A percentile compares a stretch with the other conserved stretches of the same genome.
phyloP scores from a whole-genome alignment of 2,329 filamentous ascomycete species.

The Exophiala phaeomuriformis region DNA sequence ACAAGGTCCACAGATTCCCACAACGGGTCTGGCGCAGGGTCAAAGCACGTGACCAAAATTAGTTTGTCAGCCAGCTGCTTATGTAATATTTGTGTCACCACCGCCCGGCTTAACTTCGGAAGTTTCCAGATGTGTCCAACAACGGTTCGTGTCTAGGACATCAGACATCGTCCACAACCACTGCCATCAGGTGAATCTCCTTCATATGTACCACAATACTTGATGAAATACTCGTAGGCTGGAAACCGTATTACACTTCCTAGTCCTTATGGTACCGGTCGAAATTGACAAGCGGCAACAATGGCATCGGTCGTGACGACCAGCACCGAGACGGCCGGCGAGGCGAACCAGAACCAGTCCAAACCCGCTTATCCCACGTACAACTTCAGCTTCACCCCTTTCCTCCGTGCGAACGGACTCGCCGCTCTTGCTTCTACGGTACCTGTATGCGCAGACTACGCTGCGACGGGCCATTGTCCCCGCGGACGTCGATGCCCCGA shows the following conservation, averaged over 20 bases:
- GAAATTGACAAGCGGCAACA: not conserved
- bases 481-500: conserved; percentile 78
- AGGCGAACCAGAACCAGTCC: conserved; percentile 26
- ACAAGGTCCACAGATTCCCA: too few species aligned
- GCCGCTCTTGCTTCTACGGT: conserved; percentile 73
- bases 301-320: conserved; percentile 17
- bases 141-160: not conserved
- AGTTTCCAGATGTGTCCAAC: not conserved
- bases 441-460: conserved; percentile 78
- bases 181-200: too few species aligned
- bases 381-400: conserved; percentile 77
- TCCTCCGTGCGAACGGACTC: conserved; percentile 73
- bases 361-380: conserved; percentile 43
- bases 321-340: conserved; percentile 4
- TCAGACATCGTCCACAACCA: too few species aligned
- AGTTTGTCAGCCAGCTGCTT: too few species aligned
- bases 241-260: not conserved
- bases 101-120: not conserved
- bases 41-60: not conserved
- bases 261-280: not conserved
- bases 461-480: conserved; percentile 71
- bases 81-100: not conserved
- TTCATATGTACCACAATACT: too few species aligned
- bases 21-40: too few species aligned
- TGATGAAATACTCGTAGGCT: too few species aligned